phyloP scores from a whole-genome alignment of 2,329 filamentous ascomycete genomes.

The Neofusicoccum kwambonambiense region DNA sequence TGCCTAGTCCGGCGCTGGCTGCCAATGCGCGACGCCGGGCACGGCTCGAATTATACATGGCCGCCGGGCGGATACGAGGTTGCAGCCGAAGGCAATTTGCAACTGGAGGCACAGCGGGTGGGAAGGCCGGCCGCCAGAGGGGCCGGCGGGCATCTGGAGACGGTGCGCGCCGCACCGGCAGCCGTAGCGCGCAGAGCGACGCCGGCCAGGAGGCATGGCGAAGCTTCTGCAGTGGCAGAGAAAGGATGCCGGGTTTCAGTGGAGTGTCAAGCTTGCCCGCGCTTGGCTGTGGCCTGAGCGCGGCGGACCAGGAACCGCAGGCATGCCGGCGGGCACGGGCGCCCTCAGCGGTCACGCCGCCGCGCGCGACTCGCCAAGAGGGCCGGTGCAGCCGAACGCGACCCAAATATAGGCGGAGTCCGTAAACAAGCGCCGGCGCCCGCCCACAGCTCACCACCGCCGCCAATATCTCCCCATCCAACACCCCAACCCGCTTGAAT shows the following conservation, averaged over 20 bases:
- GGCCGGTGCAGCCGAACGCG: background rate
- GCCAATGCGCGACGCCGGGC: background rate
- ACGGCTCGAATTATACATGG: background rate
- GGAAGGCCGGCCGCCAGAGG: background rate
- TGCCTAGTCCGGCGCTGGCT: background rate
- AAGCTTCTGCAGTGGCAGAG: background rate
- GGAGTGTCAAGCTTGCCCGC: slow-evolving; percentile 2
- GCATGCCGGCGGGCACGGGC: background rate
- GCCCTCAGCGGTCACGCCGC: background rate
- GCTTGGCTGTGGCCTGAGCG: background rate
- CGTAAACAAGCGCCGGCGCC: slow-evolving; percentile 13
- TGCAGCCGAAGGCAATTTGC: background rate
- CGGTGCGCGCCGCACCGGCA: background rate
- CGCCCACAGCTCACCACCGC: slow-evolving; percentile 4
- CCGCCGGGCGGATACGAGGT: background rate
- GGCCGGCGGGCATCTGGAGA: background rate
- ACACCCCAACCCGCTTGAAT: slow-evolving; percentile 21
- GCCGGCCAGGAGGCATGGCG: background rate
- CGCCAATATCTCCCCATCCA: background rate
- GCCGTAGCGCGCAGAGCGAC: no score
- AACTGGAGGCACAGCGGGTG: background rate
- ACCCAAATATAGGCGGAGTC: slow-evolving; percentile 5
- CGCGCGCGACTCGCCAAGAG: background rate
- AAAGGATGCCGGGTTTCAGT: slow-evolving; percentile 9
- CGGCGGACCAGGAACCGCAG: background rate